Percentiles rank a stretch among this genome's conserved stretches.
Evolutionary conservation across 768 basidiomycete species (phyloP).

Genomic region (Terana coerulea): DNA sequence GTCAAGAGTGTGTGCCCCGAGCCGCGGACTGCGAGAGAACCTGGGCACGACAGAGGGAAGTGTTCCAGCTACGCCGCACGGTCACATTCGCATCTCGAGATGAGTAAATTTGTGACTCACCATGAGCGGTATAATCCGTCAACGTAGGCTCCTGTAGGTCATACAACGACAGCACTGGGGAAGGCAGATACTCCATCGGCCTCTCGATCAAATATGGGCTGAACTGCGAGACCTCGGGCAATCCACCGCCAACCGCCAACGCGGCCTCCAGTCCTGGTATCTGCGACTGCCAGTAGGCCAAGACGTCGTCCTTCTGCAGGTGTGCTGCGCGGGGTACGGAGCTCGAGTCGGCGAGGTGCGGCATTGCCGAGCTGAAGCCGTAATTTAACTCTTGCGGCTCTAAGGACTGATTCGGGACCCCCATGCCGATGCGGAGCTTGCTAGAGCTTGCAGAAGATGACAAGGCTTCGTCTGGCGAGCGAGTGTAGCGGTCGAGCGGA

Average conservation of each 20-base stretch:
- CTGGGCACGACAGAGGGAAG: constrained; percentile 10
- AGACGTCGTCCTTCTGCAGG: no score
- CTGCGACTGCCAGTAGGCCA: no score
- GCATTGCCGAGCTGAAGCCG: background rate
- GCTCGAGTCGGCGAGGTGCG: background rate
- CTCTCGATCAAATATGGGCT: no score
- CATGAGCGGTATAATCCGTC: constrained; percentile 2
- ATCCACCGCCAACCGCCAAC: no score
- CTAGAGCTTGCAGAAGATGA: constrained; percentile 8
- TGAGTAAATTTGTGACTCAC: background rate
- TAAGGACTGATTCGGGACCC: background rate
- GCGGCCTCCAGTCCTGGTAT: no score
- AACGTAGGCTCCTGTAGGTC: constrained; percentile 5
- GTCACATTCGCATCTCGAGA: background rate
- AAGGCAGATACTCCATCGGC: no score
- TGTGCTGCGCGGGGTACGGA: no score
- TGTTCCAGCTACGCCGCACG: background rate
- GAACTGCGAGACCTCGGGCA: no score
- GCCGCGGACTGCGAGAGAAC: constrained; percentile 9
- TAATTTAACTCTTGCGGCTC: constrained; percentile 3
- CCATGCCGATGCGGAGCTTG: background rate
- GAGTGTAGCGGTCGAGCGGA: no score
- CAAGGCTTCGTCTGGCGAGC: constrained; percentile 2
- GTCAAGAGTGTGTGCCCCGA: background rate
- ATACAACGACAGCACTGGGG: no score